Conservation (phyloP, 352 stramenopile species). For the Phytophthora capsici region DNA sequence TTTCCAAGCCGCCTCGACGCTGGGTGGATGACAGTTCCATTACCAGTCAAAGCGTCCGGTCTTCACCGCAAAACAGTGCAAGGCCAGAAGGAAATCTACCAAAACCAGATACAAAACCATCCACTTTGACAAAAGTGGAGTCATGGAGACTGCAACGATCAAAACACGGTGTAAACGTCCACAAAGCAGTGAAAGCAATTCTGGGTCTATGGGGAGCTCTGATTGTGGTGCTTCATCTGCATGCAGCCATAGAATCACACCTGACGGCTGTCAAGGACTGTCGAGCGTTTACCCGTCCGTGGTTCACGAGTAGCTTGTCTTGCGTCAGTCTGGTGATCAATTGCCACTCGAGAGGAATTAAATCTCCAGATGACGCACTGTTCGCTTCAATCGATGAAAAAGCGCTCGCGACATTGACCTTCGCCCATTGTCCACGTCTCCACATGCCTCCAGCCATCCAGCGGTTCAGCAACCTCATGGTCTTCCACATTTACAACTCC, state of each 20-base stretch:
- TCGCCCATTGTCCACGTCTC: constrained; percentile 7
- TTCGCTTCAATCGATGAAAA: not conserved
- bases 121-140: not conserved
- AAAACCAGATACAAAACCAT: not conserved
- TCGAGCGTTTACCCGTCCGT: not conserved
- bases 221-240: constrained; percentile 1
- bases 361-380: not conserved
- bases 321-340: constrained; percentile 15
- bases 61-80: not conserved
- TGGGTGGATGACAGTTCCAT: no score
- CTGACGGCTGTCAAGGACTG: not conserved
- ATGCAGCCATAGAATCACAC: not conserved
- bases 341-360: not conserved
- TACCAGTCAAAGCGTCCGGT: no score
- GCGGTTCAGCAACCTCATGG: constrained; percentile 8
- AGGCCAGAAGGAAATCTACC: no score
- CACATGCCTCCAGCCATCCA: constrained; percentile 1
- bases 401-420: constrained; percentile 1
- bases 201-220: constrained; percentile 3
- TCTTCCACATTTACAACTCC: constrained; percentile 23
- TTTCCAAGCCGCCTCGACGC: not conserved
- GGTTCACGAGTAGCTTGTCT: not conserved
- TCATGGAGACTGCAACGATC: no score
- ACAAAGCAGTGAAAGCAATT: not conserved
- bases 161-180: no score